phyloP scores from a whole-genome alignment of 2,329 filamentous ascomycete genomes.

The Paraphoma chrysanthemicola region DNA sequence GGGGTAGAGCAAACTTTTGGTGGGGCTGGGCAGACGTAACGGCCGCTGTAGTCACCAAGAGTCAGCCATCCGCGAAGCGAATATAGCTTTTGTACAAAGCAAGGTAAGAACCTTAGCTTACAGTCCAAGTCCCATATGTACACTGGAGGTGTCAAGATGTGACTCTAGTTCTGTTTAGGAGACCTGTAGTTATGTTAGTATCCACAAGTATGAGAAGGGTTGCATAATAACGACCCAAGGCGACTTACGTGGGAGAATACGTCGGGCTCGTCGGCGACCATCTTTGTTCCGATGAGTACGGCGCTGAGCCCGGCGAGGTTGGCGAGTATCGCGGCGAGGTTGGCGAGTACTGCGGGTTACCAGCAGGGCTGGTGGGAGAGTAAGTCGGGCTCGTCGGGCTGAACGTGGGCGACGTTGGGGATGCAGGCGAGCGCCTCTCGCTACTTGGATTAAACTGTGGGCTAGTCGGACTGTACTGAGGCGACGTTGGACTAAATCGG shows the following conservation, averaged over 20 bases:
- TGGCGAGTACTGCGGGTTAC: slow-evolving; percentile 55
- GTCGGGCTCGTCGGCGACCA: slow-evolving; percentile 54
- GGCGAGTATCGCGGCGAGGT: slow-evolving; percentile 51
- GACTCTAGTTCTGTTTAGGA: slow-evolving; percentile 39
- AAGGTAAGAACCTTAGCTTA: slow-evolving; percentile 43
- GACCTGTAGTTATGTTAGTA: slow-evolving; percentile 39
- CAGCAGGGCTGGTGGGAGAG: slow-evolving; percentile 37
- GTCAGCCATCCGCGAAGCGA: slow-evolving; percentile 40
- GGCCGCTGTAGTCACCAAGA: slow-evolving; percentile 32
- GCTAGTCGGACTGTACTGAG: slow-evolving; percentile 67
- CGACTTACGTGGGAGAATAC: slow-evolving; percentile 56
- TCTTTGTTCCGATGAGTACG: slow-evolving; percentile 40
- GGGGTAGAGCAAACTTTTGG: slow-evolving; percentile 21
- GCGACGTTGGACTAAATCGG: slow-evolving; percentile 63
- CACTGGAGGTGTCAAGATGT: background rate
- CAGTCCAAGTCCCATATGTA: slow-evolving; percentile 10
- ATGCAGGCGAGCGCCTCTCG: slow-evolving; percentile 60
- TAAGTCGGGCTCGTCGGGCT: slow-evolving; percentile 43
- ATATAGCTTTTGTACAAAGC: slow-evolving; percentile 43
- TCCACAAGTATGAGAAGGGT: background rate
- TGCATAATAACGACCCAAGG: slow-evolving; percentile 34
- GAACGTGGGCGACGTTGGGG: slow-evolving; percentile 48
- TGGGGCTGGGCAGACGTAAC: slow-evolving; percentile 18
- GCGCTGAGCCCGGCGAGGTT: slow-evolving; percentile 37
- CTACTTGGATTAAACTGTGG: slow-evolving; percentile 63